Evolutionary conservation across 345 rosid genomes (phyloP).

Genomic region (Salix viminalis): DNA sequence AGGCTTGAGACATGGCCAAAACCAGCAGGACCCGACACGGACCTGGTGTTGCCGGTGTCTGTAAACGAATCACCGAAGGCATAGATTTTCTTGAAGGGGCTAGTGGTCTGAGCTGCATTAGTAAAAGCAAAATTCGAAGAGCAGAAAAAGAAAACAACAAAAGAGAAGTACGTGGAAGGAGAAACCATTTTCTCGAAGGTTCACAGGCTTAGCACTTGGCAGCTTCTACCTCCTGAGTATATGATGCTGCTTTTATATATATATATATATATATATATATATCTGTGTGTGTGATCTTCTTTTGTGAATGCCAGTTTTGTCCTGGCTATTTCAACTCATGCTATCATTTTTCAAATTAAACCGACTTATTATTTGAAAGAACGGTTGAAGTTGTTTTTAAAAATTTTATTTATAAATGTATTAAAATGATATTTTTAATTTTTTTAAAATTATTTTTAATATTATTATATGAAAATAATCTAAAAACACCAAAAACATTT

Average conservation of each 20-base stretch:
- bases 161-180: constrained; percentile 13
- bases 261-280: too few relatives aligned
- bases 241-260: background rate
- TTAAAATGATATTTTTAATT: too few relatives aligned
- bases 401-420: too few relatives aligned
- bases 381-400: too few relatives aligned
- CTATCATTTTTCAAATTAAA: background rate
- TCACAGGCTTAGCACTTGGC: background rate
- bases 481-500: too few relatives aligned
- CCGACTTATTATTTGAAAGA: too few relatives aligned
- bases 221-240: background rate
- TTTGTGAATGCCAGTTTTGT: background rate
- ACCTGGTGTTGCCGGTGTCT: constrained; percentile 85
- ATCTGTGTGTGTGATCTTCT: too few relatives aligned
- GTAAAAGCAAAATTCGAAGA: constrained; percentile 7
- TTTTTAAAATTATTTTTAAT: too few relatives aligned
- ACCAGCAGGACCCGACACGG: constrained; percentile 62
- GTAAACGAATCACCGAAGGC: constrained; percentile 95
- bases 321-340: background rate
- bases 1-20: constrained; percentile 71
- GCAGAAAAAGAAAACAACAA: constrained; percentile 17
- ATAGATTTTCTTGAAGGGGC: constrained; percentile 62
- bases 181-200: constrained; percentile 10
- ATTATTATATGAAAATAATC: too few relatives aligned
- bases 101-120: constrained; percentile 3